Percentiles rank a stretch among this genome's conserved stretches.
Conservation (phyloP, 2,329 filamentous ascomycete genomes). For the Lithohypha guttulata region DNA sequence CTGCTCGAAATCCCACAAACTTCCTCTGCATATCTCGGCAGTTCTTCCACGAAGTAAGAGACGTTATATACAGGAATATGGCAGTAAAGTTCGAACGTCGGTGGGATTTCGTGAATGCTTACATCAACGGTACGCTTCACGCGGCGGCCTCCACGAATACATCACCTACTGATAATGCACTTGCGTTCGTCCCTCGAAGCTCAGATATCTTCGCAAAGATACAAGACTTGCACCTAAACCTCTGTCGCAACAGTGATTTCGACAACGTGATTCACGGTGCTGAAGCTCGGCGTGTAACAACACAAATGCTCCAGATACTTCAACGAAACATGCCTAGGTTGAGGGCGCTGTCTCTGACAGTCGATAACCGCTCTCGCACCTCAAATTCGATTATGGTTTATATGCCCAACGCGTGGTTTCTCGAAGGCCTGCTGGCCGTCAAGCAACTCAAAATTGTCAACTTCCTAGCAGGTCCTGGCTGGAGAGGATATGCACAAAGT, state of each 20-base stretch:
- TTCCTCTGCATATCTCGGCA: slow-evolving; percentile 3
- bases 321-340: neutral
- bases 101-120: slow-evolving; percentile 5
- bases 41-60: slow-evolving; percentile 4
- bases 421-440: slow-evolving; percentile 4
- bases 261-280: neutral
- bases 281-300: slow-evolving; percentile 3
- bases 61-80: neutral
- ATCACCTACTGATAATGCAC: neutral
- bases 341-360: neutral
- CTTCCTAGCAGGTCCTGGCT: neutral
- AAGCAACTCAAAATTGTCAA: neutral
- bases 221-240: neutral
- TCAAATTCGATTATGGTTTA: slow-evolving; percentile 1
- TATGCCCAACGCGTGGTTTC: slow-evolving; percentile 3
- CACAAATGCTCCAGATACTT: neutral
- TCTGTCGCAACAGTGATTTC: neutral
- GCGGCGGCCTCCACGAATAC: neutral
- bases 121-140: neutral
- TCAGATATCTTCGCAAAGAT: slow-evolving; percentile 1
- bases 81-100: slow-evolving; percentile 6
- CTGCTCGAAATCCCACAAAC: neutral
- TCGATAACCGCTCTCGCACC: slow-evolving; percentile 1
- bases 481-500: neutral
- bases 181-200: neutral